phyloP scores from a whole-genome alignment of 768 basidiomycete species.

The Polyporus arcularius region DNA sequence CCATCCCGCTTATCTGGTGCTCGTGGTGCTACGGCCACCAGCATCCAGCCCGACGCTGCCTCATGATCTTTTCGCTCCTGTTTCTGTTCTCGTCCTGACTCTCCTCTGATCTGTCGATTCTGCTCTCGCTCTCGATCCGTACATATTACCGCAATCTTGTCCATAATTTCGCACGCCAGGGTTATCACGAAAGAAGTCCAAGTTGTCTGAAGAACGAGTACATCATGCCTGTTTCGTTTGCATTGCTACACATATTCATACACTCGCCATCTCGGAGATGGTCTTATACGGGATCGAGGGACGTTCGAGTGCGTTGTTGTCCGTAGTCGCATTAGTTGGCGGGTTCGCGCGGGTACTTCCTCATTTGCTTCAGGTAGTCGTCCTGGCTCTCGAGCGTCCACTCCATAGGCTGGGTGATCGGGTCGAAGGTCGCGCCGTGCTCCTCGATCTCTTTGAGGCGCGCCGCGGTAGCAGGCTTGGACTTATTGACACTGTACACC shows the following conservation, averaged over 20 bases:
- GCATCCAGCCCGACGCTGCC: too few species aligned
- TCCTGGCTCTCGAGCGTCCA: slow-evolving; percentile 25
- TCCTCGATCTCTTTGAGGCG: slow-evolving; percentile 43
- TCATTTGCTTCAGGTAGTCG: slow-evolving; percentile 24
- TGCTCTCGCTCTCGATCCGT: slow-evolving; percentile 13
- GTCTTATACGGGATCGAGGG: not conserved
- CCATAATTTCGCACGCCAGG: too few species aligned
- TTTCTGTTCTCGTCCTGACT: slow-evolving; percentile 4
- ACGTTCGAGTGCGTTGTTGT: not conserved
- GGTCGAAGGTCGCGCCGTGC: slow-evolving; percentile 41
- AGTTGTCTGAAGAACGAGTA: not conserved
- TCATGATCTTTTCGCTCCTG: not conserved
- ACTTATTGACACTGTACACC: slow-evolving; percentile 52
- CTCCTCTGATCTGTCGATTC: not conserved
- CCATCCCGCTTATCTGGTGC: too few species aligned
- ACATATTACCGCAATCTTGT: slow-evolving; percentile 1
- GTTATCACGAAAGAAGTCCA: not conserved
- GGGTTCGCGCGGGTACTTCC: slow-evolving; percentile 25
- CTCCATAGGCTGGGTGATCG: slow-evolving; percentile 43
- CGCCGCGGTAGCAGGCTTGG: slow-evolving; percentile 42
- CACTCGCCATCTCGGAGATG: not conserved
- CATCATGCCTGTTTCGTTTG: not conserved
- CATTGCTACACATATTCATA: not conserved
- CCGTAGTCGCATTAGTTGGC: not conserved
- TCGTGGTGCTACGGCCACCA: too few species aligned